Evolutionary conservation across 768 basidiomycete species (phyloP).

Genomic region (Dentipellis sp.): DNA sequence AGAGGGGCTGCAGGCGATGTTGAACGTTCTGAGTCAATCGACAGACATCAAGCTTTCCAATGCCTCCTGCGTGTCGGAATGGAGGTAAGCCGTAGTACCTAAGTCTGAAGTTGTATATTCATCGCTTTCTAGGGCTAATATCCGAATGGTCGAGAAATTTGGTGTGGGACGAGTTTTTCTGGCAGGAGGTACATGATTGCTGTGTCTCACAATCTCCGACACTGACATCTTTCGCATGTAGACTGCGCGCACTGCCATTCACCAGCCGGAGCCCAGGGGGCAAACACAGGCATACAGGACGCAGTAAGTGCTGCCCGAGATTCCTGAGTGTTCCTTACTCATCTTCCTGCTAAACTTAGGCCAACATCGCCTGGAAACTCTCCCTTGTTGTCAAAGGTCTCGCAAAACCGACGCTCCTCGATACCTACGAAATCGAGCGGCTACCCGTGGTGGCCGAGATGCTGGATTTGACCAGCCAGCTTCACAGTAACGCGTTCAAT

Average conservation of each 20-base stretch:
- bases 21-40: background rate
- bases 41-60: conserved; percentile 4
- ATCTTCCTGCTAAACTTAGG: conserved; percentile 4
- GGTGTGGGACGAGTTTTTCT: conserved; percentile 34
- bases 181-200: conserved; percentile 31
- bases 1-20: conserved; percentile 4
- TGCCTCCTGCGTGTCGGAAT: conserved; percentile 7
- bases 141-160: conserved; percentile 38
- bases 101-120: too few species aligned
- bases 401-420: conserved; percentile 18
- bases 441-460: conserved; percentile 20
- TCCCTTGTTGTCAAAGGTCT: conserved; percentile 20
- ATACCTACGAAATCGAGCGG: conserved; percentile 21
- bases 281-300: conserved; percentile 22
- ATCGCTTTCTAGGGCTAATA: conserved; percentile 28
- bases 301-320: conserved; percentile 8
- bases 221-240: conserved; percentile 9
- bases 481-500: conserved; percentile 16
- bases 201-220: background rate
- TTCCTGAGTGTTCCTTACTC: background rate
- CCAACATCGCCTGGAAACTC: conserved; percentile 24
- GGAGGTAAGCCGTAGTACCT: background rate
- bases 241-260: conserved; percentile 42
- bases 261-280: conserved; percentile 29
- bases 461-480: conserved; percentile 27